These are phyloP conservation scores for Alternaria arborescens DNA, from an alignment of 2,329 filamentous ascomycete genomes.

Conservation along the genomic window DNA sequence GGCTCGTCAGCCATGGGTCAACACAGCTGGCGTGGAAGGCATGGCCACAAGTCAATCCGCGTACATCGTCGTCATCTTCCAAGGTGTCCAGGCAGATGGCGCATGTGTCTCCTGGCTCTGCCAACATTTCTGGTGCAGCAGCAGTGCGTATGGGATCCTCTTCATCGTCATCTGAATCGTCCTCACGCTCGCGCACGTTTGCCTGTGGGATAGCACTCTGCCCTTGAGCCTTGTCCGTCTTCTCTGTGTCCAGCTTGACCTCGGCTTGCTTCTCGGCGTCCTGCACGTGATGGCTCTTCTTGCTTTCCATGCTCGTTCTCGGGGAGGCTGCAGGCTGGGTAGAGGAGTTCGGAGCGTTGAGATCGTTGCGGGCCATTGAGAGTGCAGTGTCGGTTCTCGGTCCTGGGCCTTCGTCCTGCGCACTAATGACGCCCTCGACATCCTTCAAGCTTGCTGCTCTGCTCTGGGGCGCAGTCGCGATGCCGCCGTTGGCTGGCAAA, in stretches of 20 bases:
- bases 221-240: constrained; percentile 37
- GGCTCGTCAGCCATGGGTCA: constrained; percentile 94
- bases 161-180: constrained; percentile 73
- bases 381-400: constrained; percentile 50
- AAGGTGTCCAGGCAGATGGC: constrained; percentile 95
- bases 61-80: constrained; percentile 94
- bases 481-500: constrained; percentile 82
- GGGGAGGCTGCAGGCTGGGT: constrained; percentile 32
- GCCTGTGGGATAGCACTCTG: constrained; percentile 25
- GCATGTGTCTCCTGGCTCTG: constrained; percentile 87
- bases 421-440: constrained; percentile 58
- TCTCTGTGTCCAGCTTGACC: constrained; percentile 28
- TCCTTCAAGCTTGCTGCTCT: constrained; percentile 77
- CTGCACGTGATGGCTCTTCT: constrained; percentile 28
- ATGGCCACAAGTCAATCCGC: constrained; percentile 94
- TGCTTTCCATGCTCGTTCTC: constrained; percentile 35
- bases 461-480: constrained; percentile 73
- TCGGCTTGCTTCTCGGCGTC: constrained; percentile 30
- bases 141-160: constrained; percentile 83
- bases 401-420: constrained; percentile 44
- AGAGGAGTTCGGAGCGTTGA: constrained; percentile 53
- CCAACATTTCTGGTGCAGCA: constrained; percentile 80
- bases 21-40: constrained; percentile 96
- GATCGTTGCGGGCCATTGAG: constrained; percentile 56
- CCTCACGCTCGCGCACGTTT: constrained; percentile 43